phyloP scores from a whole-genome alignment of 768 basidiomycete genomes.

The Suillus subluteus region DNA sequence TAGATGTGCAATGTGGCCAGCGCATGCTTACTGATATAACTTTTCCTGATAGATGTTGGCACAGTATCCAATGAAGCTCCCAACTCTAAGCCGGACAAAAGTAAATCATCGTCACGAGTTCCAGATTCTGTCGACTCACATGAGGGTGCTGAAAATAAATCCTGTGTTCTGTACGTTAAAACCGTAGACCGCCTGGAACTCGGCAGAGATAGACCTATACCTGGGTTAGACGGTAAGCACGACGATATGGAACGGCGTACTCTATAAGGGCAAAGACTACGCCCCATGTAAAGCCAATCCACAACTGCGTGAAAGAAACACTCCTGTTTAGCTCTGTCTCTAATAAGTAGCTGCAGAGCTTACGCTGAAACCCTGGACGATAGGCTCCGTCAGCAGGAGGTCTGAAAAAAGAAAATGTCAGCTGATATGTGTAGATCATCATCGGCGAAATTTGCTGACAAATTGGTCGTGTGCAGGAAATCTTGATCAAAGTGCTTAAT shows the following conservation, averaged over 20 bases:
- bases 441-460: slow-evolving; percentile 44
- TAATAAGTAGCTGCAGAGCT: slow-evolving; percentile 21
- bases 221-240: slow-evolving; percentile 1
- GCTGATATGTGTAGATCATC: neutral
- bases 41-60: slow-evolving; percentile 47
- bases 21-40: slow-evolving; percentile 46
- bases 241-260: slow-evolving; percentile 29
- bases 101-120: slow-evolving; percentile 6
- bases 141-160: slow-evolving; percentile 55
- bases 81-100: slow-evolving; percentile 43
- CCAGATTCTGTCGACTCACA: slow-evolving; percentile 38
- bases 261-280: slow-evolving; percentile 67
- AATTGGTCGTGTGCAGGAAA: slow-evolving; percentile 69
- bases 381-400: slow-evolving; percentile 49
- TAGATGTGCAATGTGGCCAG: neutral
- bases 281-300: slow-evolving; percentile 75
- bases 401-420: slow-evolving; percentile 9
- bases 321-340: slow-evolving; percentile 11
- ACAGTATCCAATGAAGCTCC: slow-evolving; percentile 46
- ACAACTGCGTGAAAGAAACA: slow-evolving; percentile 42
- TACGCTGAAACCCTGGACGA: slow-evolving; percentile 72
- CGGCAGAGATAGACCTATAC: slow-evolving; percentile 50
- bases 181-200: slow-evolving; percentile 55
- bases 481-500: slow-evolving; percentile 57
- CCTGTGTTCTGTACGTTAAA: slow-evolving; percentile 63